phyloP scores from a whole-genome alignment of 2,329 filamentous ascomycete genomes.

The Claviceps capensis region DNA sequence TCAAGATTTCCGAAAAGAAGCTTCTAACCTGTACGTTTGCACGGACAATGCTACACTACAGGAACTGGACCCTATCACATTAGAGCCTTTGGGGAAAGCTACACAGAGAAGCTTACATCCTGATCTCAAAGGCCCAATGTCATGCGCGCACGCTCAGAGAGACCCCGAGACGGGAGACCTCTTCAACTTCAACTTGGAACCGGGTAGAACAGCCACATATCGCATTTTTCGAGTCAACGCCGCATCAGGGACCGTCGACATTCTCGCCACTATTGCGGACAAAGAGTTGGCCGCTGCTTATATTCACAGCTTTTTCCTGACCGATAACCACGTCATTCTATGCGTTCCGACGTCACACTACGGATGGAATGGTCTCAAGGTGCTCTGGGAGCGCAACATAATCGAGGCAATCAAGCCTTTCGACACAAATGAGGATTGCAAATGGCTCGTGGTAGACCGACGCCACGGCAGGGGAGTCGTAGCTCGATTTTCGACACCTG shows the following conservation, averaged over 20 bases:
- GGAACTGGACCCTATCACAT: constrained; percentile 52
- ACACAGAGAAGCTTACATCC: constrained; percentile 51
- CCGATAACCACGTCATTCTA: constrained; percentile 55
- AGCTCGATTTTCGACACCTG: constrained; percentile 50
- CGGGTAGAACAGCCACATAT: constrained; percentile 45
- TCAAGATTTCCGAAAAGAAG: constrained; percentile 21
- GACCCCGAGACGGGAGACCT: constrained; percentile 62
- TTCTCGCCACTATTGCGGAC: constrained; percentile 52
- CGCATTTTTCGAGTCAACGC: constrained; percentile 55
- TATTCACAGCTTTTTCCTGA: constrained; percentile 72
- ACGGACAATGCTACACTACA: constrained; percentile 43
- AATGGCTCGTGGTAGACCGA: constrained; percentile 66
- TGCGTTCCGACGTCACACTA: constrained; percentile 58
- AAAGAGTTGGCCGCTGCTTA: constrained; percentile 46
- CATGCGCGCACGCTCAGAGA: constrained; percentile 56
- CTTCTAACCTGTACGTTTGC: constrained; percentile 8
- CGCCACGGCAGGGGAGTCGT: constrained; percentile 47
- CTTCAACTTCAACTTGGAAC: constrained; percentile 69
- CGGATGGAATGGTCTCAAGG: constrained; percentile 39
- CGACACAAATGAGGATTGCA: constrained; percentile 38
- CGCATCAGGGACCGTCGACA: constrained; percentile 48
- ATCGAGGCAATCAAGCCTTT: constrained; percentile 54
- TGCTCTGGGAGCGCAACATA: constrained; percentile 54
- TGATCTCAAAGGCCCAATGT: constrained; percentile 50
- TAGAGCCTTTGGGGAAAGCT: constrained; percentile 57